Percentiles rank a stretch among this genome's conserved stretches.
phyloP scores from a whole-genome alignment of 176 grass and related monocot genomes.

The Lolium multiflorum region DNA sequence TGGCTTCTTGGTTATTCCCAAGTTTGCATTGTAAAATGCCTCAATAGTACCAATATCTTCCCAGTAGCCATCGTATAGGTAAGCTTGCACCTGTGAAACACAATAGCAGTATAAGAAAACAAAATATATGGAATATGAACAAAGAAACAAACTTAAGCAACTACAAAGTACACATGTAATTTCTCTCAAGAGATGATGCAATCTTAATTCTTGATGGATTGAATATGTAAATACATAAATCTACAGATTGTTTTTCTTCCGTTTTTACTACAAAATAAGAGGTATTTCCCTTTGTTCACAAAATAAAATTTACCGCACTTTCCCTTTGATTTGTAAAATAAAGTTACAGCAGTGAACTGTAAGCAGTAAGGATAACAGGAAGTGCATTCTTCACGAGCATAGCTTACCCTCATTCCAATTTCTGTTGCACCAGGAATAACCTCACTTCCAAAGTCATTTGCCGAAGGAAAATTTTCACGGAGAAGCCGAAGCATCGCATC shows the following conservation, averaged over 20 bases:
- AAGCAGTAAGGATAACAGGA: neutral
- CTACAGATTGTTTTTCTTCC: neutral
- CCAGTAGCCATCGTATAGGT: constrained; percentile 97
- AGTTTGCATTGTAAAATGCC: constrained; percentile 90
- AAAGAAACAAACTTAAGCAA: neutral
- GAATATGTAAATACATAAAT: neutral
- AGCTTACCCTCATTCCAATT: constrained; percentile 84
- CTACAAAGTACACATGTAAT: neutral
- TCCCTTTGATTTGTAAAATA: too few species aligned
- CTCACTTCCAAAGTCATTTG: constrained; percentile 99
- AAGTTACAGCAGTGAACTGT: neutral
- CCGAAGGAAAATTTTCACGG: constrained; percentile 67
- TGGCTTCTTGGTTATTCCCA: constrained; percentile 96
- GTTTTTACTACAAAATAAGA: neutral
- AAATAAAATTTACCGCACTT: too few species aligned
- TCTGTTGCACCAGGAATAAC: constrained; percentile 97
- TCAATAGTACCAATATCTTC: constrained; percentile 96
- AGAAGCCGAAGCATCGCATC: constrained; percentile 86
- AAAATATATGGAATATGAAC: constrained; percentile 23
- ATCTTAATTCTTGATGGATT: neutral
- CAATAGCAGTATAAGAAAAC: constrained; percentile 33
- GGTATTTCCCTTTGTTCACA: neutral
- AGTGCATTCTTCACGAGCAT: neutral
- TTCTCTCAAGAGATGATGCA: neutral
- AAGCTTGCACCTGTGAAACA: constrained; percentile 86